Conservation (phyloP, 176 grass and related monocot genomes). For the Aegilops longissima region DNA sequence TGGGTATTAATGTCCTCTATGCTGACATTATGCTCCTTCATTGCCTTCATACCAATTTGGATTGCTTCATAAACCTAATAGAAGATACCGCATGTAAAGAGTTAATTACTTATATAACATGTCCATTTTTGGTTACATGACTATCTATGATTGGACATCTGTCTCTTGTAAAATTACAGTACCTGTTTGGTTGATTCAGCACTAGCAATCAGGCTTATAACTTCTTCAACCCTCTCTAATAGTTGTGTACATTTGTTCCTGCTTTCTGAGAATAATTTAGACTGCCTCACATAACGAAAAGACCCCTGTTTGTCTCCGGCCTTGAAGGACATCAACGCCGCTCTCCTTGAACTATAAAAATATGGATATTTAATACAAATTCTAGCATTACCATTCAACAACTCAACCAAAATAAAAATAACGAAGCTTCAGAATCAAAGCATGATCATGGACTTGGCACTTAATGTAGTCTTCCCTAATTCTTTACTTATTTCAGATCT, state of each 20-base stretch:
- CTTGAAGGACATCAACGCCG: constrained; percentile 63
- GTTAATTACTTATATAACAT: not conserved
- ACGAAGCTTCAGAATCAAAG: not conserved
- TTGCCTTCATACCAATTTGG: constrained; percentile 60
- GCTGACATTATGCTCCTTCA: constrained; percentile 68
- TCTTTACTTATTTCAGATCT: constrained; percentile 1
- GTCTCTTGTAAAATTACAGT: constrained; percentile 1
- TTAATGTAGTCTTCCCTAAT: constrained; percentile 11
- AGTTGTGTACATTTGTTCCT: constrained; percentile 50
- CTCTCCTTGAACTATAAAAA: constrained; percentile 64
- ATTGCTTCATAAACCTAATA: constrained; percentile 89
- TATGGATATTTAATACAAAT: constrained; percentile 13
- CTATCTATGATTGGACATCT: not conserved
- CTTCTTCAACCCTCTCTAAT: constrained; percentile 73
- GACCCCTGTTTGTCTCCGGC: constrained; percentile 66
- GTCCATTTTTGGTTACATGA: not conserved
- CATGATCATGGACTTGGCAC: not conserved
- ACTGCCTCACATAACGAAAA: constrained; percentile 55
- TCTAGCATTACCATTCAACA: not conserved
- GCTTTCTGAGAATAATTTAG: constrained; percentile 70
- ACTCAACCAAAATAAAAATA: not conserved
- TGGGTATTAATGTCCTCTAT: constrained; percentile 61
- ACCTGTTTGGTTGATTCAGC: constrained; percentile 87
- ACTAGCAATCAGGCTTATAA: constrained; percentile 59
- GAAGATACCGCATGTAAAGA: constrained; percentile 16